Base-by-base conservation (phyloP, 345 rosid species). In the Salix arbutifolia region DNA sequence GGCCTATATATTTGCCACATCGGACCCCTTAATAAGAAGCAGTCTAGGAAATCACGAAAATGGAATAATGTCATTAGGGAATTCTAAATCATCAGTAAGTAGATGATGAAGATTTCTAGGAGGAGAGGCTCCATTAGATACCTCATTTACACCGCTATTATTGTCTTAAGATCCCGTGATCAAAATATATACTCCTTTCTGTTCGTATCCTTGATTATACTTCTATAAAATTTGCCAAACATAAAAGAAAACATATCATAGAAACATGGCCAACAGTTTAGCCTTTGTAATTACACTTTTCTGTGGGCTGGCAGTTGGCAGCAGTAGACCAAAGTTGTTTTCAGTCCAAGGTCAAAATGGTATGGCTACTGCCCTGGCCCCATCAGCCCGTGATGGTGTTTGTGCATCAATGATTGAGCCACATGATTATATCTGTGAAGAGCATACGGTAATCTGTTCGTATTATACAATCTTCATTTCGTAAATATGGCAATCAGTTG, bases 361-460 rank as follows among this genome's bases (percentile, higher is more conserved):
- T 2, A 46, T 31, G 48, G 56, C 58, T n/a, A 10, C 65, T 14
- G 30, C 17, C 1, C 12, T 44, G 52, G 28, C 44, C 17, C 68
- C 14, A 40, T n/a, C 19, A 44, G 44, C 18, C 8, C 4, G 30
- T 75, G 78, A 67, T 75, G 78, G 78, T 60, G 25, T 75, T 67
- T 75, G 78, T 35, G 60, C 56, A 67, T 75, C 71, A 53, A 50
- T 75, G 67, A 72, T 75, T 5, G 38, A 75, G 52, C 40, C 33
- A 38, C 53, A 52, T 23, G 52, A 17, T 72, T 75, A 75, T 68
- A 79, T 46, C 74, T 75, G 78, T 6, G 71, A 79, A 46, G 77
- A 78, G 31, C 77, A 73, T 23, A 12, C 7, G 81, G 77, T 73
- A 68, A 56, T 40, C n/a, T 5, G 37, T 25, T 40, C 38, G 18